Evolutionary conservation across 352 stramenopile genomes (phyloP), one percentile per base, ranked within the genome.

Genomic region (Phytopythium litorale): DNA sequence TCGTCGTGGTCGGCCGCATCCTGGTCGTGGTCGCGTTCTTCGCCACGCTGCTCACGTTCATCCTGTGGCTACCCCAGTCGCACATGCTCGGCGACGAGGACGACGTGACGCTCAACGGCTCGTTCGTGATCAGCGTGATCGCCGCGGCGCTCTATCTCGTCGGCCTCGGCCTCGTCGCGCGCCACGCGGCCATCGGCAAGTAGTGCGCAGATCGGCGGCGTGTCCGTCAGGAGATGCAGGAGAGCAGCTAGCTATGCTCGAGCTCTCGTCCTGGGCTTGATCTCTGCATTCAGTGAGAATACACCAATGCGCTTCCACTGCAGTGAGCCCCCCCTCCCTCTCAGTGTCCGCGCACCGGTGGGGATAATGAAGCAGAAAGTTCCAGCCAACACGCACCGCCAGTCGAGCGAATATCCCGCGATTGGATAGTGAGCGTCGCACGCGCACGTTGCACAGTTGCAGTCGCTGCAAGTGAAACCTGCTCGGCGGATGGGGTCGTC

Each of bases 1-100:
- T 90, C 66, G 80, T 87, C 62, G 55, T 67, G 6, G 49, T 58
- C 12, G 73, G 73, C 52, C 85, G 87, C 61, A 58, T 83, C 9
- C 59, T 88, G 6, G 68, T 75, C 46, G 64, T 65, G 19, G 54
- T 82, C 30, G 76, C 75, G 25, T 73, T 79, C 28, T 59, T 81
- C 8, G 56, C 65, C 13, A 85, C 73, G 21, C 63, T 87, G 33
- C 62, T 90, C 59, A 81, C 75, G 58, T 88, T 87, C 66, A 43
- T 73, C 25, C 62, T 82, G n/a, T 90, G 81, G 81, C 67, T 90
- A 58, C 66, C 65, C 11, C 81, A 90, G 67, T 60, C 73, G 40
- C 71, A 73, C 49, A 61, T 78, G 50, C 73, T 90, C 35, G 56
- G 70, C 51, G 86, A 88, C 64, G 70, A 64, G 9, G 78, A 88